A percentile compares a stretch with the other conserved stretches of the same genome.
Conservation (phyloP, 2,329 filamentous ascomycete genomes). For the Colletotrichum sojae region DNA sequence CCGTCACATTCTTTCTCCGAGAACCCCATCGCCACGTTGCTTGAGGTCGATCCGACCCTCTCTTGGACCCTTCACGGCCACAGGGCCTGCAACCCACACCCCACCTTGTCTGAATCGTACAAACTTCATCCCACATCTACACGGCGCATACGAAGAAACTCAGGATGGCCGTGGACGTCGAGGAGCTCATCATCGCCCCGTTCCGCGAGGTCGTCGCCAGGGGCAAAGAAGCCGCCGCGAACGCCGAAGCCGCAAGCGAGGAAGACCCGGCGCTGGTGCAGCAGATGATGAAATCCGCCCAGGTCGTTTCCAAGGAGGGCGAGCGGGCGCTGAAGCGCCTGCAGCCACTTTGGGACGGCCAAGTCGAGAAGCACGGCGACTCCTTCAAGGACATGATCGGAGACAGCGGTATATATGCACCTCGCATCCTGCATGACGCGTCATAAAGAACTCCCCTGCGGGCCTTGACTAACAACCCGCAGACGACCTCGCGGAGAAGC, state of each 20-base stretch:
- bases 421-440: background rate
- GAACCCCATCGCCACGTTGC: slow-evolving; percentile 16
- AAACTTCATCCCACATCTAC: background rate
- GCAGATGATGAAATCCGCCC: slow-evolving; percentile 52
- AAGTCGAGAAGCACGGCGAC: slow-evolving; percentile 54
- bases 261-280: slow-evolving; percentile 44
- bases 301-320: slow-evolving; percentile 53
- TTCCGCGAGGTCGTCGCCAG: slow-evolving; percentile 57
- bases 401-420: slow-evolving; percentile 47
- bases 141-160: background rate
- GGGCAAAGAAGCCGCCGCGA: slow-evolving; percentile 53
- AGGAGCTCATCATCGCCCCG: slow-evolving; percentile 45
- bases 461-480: background rate
- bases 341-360: slow-evolving; percentile 54
- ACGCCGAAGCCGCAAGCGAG: slow-evolving; percentile 48
- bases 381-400: slow-evolving; percentile 53
- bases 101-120: slow-evolving; percentile 14
- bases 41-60: slow-evolving; percentile 20
- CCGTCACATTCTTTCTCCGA: background rate
- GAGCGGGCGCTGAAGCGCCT: slow-evolving; percentile 54
- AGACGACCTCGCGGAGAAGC: slow-evolving; percentile 49
- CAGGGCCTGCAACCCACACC: background rate
- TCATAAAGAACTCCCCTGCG: background rate
- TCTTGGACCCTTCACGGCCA: background rate
- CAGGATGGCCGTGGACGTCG: slow-evolving; percentile 36